These are phyloP conservation scores for Dendrocalamus latiflorus DNA, from an alignment of 202 grass and related monocot genomes.

Conservation along the genomic window DNA sequence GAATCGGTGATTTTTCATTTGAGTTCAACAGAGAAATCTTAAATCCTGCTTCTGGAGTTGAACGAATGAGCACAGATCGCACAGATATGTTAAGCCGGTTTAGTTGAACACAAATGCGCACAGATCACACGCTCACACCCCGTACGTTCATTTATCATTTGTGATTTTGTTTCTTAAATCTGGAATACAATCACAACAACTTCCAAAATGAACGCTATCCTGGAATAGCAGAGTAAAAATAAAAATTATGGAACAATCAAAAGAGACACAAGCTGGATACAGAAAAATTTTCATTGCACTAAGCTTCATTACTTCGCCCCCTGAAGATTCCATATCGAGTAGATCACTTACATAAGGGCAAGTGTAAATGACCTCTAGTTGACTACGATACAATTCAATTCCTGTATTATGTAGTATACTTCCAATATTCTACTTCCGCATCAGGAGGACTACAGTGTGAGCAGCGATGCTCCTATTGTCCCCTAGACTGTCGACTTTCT, in stretches of 20 bases:
- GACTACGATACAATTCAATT: conserved; percentile 10
- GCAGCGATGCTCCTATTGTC: conserved; percentile 96
- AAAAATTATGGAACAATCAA: neutral
- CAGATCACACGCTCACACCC: too few species aligned
- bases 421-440: conserved; percentile 46
- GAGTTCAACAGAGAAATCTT: too few species aligned
- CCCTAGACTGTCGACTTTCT: conserved; percentile 94
- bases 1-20: too few species aligned
- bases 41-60: too few species aligned
- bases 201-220: neutral
- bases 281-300: neutral
- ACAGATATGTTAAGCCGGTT: too few species aligned
- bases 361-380: neutral
- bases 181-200: neutral
- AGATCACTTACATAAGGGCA: neutral
- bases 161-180: neutral
- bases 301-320: neutral
- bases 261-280: neutral
- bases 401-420: neutral
- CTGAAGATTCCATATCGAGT: neutral
- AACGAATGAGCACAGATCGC: too few species aligned
- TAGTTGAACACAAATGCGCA: too few species aligned
- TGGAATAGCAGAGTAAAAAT: neutral
- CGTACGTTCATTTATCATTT: neutral
- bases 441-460: conserved; percentile 92